Evolutionary conservation across 2,329 filamentous ascomycete genomes (phyloP).

Genomic region (Ascochyta rabiei): DNA sequence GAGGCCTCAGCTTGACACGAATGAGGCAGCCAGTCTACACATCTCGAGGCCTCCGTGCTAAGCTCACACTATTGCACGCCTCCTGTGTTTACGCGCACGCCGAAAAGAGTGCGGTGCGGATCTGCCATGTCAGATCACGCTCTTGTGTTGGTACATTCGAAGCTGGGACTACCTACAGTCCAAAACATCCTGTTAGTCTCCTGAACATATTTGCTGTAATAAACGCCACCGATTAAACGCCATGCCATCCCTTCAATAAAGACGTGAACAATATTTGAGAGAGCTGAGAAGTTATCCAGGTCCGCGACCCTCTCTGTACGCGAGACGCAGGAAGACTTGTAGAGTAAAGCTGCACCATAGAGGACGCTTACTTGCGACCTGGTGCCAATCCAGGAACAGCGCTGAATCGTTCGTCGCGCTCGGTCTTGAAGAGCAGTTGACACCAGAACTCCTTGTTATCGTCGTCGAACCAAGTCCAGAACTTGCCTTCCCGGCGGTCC

Average conservation of each 20-base stretch:
- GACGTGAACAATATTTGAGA: not conserved
- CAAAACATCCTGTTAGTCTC: not conserved
- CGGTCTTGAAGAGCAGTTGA: constrained; percentile 97
- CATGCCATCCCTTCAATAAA: not conserved
- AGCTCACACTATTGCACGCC: not conserved
- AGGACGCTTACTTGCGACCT: constrained; percentile 40
- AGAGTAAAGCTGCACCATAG: not conserved
- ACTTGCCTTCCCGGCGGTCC: constrained; percentile 83
- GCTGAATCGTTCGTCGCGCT: constrained; percentile 87
- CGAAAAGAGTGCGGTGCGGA: not conserved
- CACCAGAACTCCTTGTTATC: constrained; percentile 98
- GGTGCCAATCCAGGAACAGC: constrained; percentile 69
- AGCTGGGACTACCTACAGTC: constrained; percentile 33
- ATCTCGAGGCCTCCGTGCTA: not conserved
- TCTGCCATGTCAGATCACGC: constrained; percentile 24
- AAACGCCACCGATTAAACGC: constrained; percentile 21
- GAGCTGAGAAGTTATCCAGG: not conserved
- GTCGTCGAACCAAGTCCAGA: constrained; percentile 94
- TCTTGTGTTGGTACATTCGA: constrained; percentile 9
- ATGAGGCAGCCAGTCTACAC: not conserved
- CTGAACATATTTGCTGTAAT: not conserved
- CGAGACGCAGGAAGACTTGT: not conserved
- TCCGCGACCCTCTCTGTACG: not conserved
- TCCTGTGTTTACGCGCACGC: not conserved
- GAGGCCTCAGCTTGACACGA: not conserved